Conservation (phyloP, 495 filamentous ascomycete genomes). For the Daldinia decipiens region DNA sequence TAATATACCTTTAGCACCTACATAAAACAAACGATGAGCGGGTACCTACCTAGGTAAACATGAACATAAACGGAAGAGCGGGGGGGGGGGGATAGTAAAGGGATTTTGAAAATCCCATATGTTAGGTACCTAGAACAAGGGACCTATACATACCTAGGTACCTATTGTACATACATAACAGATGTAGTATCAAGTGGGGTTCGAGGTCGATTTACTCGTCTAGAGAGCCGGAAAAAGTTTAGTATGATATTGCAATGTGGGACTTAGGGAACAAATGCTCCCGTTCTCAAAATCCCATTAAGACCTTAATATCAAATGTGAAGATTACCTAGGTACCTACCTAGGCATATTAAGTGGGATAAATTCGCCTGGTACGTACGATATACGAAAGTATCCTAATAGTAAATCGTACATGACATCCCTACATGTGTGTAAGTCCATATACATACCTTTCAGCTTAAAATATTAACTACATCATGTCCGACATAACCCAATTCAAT, state of each 20-base stretch:
- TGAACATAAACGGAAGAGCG: background rate
- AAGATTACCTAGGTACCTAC: background rate
- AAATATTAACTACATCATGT: no score
- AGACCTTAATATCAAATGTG: no score
- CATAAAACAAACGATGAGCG: background rate
- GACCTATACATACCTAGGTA: no score
- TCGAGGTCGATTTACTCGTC: background rate
- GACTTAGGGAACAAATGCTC: conserved; percentile 6
- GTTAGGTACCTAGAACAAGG: no score
- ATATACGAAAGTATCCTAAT: no score
- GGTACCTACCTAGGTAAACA: background rate
- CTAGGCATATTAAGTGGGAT: no score
- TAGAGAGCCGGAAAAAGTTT: background rate
- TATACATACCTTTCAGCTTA: no score
- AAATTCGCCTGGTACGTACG: no score
- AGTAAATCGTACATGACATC: no score
- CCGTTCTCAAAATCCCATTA: background rate
- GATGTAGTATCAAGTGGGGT: background rate
- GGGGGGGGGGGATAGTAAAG: background rate
- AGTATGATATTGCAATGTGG: background rate
- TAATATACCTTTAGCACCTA: no score
- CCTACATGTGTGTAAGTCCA: no score
- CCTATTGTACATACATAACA: background rate
- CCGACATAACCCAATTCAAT: background rate
- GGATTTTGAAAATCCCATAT: conserved; percentile 14